Evolutionary conservation across 805 yeast genomes (phyloP).

Genomic region (Yarrowia divulgata): DNA sequence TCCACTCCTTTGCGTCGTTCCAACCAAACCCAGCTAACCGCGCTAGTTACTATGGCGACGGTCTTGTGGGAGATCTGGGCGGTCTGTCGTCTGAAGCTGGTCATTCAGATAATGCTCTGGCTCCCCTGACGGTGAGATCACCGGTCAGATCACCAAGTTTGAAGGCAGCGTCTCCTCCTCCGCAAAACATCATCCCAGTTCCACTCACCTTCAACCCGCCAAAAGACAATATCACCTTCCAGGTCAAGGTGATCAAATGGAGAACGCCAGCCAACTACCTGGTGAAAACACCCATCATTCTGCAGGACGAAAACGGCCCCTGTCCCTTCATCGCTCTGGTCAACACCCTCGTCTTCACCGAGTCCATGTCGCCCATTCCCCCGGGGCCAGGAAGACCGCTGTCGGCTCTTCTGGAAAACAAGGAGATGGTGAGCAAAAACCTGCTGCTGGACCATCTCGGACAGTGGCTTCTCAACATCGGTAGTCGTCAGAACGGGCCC

Average conservation of each 20-base stretch:
- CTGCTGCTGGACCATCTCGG: constrained; percentile 20
- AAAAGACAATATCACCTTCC: constrained; percentile 29
- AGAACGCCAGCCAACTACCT: constrained; percentile 9
- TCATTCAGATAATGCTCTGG: constrained; percentile 12
- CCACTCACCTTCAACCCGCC: constrained; percentile 34
- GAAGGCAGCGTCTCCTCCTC: constrained; percentile 6
- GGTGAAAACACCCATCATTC: constrained; percentile 54
- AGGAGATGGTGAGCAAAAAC: constrained; percentile 32
- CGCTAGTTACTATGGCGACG: constrained; percentile 19
- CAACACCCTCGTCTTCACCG: constrained; percentile 67
- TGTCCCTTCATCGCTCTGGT: constrained; percentile 83
- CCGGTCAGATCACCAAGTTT: constrained; percentile 5
- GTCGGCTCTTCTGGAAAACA: constrained; percentile 8
- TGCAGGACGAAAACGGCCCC: constrained; percentile 87
- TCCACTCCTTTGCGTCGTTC: constrained; percentile 15
- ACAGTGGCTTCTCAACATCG: constrained; percentile 26
- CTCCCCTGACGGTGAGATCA: constrained; percentile 20
- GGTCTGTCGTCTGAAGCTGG: background rate
- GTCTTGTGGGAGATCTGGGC: constrained; percentile 7
- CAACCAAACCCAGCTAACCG: constrained; percentile 25
- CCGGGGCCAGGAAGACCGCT: constrained; percentile 22
- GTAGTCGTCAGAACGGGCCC: constrained; percentile 6
- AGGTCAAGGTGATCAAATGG: constrained; percentile 29
- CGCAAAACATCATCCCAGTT: constrained; percentile 11
- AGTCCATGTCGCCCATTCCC: constrained; percentile 41